phyloP scores from a whole-genome alignment of 331 rosid species.

The Malus hybrid region DNA sequence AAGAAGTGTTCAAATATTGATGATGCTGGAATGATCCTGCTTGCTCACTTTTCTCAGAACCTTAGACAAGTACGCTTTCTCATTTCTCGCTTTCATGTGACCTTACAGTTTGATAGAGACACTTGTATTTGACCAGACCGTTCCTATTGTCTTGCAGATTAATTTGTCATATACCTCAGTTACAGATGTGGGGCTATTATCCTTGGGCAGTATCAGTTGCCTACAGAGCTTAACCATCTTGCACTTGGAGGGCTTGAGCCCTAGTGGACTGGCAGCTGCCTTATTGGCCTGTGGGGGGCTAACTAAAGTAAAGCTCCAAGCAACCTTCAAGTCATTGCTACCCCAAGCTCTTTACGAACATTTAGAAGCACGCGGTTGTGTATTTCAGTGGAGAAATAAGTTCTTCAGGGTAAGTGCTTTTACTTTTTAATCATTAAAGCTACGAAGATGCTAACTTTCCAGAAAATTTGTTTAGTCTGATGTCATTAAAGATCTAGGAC shows the following conservation, averaged over 20 bases:
- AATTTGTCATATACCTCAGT: conserved; percentile 77
- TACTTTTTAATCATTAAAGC: background rate
- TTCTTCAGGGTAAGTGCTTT: conserved; percentile 51
- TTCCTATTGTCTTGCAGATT: conserved; percentile 49
- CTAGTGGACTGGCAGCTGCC: conserved; percentile 72
- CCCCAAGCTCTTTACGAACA: conserved; percentile 59
- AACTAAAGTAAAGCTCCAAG: conserved; percentile 86
- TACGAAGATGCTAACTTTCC: background rate
- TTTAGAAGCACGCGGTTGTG: conserved; percentile 80
- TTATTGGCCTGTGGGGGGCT: conserved; percentile 72
- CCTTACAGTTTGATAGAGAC: background rate
- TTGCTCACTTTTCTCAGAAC: conserved; percentile 69
- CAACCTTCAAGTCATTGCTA: conserved; percentile 42
- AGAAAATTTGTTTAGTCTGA: too few species aligned
- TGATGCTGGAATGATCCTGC: conserved; percentile 73
- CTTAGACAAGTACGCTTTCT: conserved; percentile 63
- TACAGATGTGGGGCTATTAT: conserved; percentile 74
- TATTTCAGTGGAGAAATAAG: conserved; percentile 84
- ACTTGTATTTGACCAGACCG: background rate
- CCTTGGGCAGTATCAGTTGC: conserved; percentile 79
- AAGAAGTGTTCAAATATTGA: conserved; percentile 72
- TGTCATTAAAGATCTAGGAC: too few species aligned
- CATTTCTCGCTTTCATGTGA: background rate
- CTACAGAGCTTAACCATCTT: conserved; percentile 69
- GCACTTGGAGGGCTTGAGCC: conserved; percentile 64